phyloP scores from a whole-genome alignment of 495 filamentous ascomycete genomes.

The Trichoderma orchidacearum region DNA sequence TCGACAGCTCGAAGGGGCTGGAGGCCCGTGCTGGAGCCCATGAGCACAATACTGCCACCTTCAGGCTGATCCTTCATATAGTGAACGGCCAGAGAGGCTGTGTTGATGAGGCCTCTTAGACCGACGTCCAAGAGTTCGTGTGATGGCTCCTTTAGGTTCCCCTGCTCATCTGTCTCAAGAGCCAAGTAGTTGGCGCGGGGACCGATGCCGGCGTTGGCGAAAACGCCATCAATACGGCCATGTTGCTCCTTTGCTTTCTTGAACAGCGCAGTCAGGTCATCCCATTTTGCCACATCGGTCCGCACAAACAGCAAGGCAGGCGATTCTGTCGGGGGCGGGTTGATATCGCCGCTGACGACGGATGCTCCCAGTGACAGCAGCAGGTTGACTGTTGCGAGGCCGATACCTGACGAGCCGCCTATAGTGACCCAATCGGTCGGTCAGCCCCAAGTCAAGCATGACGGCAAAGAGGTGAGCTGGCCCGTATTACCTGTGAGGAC shows the following conservation, averaged over 20 bases:
- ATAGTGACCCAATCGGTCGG: background rate
- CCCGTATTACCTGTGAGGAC: conserved; percentile 32
- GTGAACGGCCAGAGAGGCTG: conserved; percentile 20
- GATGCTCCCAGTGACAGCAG: conserved; percentile 29
- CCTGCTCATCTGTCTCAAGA: conserved; percentile 23
- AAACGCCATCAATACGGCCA: conserved; percentile 34
- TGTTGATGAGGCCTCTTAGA: conserved; percentile 27
- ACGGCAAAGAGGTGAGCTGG: background rate
- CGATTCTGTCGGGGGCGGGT: conserved; percentile 10
- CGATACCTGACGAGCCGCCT: conserved; percentile 40
- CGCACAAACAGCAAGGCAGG: conserved; percentile 15
- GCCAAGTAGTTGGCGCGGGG: conserved; percentile 24
- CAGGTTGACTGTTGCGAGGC: conserved; percentile 29
- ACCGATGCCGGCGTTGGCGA: conserved; percentile 34
- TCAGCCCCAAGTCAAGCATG: background rate
- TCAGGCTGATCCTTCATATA: conserved; percentile 23
- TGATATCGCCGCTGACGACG: conserved; percentile 29
- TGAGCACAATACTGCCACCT: conserved; percentile 24
- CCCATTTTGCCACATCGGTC: conserved; percentile 29
- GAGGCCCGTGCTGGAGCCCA: conserved; percentile 22
- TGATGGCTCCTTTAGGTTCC: conserved; percentile 26
- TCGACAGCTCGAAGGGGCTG: conserved; percentile 23
- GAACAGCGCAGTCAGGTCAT: conserved; percentile 25
- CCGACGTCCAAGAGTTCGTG: conserved; percentile 27
- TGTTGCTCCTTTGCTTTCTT: conserved; percentile 19